Evolutionary conservation across 495 filamentous ascomycete species (phyloP), one percentile per base, ranked within the genome.

Genomic region (Chaetomium cochliodes): DNA sequence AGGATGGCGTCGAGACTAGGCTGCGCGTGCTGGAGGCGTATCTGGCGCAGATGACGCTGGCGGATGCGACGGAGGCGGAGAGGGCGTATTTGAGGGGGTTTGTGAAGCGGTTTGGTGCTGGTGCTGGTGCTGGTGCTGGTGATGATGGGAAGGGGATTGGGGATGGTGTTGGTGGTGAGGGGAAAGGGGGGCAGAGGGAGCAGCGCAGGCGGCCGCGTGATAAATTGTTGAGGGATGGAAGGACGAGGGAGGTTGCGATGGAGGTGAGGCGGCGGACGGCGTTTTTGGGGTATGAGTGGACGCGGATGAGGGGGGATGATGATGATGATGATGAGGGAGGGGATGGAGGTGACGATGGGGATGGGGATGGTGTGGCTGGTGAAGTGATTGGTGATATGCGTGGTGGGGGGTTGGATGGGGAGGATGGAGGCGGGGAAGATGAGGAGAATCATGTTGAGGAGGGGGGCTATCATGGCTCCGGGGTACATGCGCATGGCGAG

Each of bases 281-380:
- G 2, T 97, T 97, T 75, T 73, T 92, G 58, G 93, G 93, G n/a
- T 98, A 98, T 74, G 92, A 90, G 15, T 97, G 92, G 74, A 84
- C 86, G 5, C 67, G 80, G 18, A 73, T 77, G 66, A 65, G 67
- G 64, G 20, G 58, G 18, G 65, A 51, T 16, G 58, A 51, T n/a
- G 37, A 55, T 0, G 50, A 41, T 37, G 63, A 47, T 22, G 52
- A 62, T 28, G 39, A 28, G 20, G 51, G 41, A 20, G 49, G 15
- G 26, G 18, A 18, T 20, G 37, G 30, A 30, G 23, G 4, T 1
- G 56, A 11, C 28, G 30, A 20, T 9, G 20, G 53, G 53, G 30
- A 1, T 16, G 46, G 20, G 46, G 46, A 0, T 7, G 53, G 18
- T 9, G 12, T 39, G 53, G 30, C 5, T 56, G 37, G 37, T 7